Evolutionary conservation across 2,329 filamentous ascomycete genomes (phyloP).

Genomic region (Xylariaceae sp.): DNA sequence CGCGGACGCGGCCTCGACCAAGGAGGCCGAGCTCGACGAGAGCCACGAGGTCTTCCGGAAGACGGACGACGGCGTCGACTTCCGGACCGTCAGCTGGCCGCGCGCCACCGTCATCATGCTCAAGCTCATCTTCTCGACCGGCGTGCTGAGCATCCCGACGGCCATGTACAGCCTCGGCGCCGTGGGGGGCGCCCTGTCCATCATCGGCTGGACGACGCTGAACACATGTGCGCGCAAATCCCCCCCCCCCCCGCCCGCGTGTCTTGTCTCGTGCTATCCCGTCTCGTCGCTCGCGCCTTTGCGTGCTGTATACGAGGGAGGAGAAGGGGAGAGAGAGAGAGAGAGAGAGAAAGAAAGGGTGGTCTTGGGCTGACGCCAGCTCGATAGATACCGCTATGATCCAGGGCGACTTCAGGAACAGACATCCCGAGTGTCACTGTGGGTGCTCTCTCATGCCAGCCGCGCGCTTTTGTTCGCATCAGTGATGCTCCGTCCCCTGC

Average conservation of each 20-base stretch:
- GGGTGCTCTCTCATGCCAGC: neutral
- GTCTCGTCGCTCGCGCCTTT: no score
- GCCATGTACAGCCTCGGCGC: constrained; percentile 19
- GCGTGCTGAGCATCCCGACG: constrained; percentile 17
- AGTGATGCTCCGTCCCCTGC: no score
- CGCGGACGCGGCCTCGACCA: constrained; percentile 1
- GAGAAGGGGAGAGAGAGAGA: no score
- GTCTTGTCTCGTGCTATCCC: no score
- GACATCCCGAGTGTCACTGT: constrained; percentile 15
- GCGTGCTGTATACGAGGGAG: no score
- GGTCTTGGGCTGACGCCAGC: neutral
- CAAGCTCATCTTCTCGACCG: constrained; percentile 30
- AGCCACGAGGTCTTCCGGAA: constrained; percentile 41
- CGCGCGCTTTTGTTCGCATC: neutral
- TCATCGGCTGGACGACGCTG: constrained; percentile 16
- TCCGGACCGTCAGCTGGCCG: constrained; percentile 45
- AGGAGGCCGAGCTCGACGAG: constrained; percentile 10
- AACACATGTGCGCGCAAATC: constrained; percentile 17
- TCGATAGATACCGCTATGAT: constrained; percentile 12
- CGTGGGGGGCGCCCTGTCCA: constrained; percentile 14
- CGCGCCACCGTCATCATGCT: constrained; percentile 44
- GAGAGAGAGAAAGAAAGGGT: no score
- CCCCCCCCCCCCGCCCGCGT: no score
- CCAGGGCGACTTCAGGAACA: constrained; percentile 16
- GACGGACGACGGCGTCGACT: constrained; percentile 39